phyloP scores from a whole-genome alignment of 371 early-diverging fungal genomes.

The Mortierella sp. region DNA sequence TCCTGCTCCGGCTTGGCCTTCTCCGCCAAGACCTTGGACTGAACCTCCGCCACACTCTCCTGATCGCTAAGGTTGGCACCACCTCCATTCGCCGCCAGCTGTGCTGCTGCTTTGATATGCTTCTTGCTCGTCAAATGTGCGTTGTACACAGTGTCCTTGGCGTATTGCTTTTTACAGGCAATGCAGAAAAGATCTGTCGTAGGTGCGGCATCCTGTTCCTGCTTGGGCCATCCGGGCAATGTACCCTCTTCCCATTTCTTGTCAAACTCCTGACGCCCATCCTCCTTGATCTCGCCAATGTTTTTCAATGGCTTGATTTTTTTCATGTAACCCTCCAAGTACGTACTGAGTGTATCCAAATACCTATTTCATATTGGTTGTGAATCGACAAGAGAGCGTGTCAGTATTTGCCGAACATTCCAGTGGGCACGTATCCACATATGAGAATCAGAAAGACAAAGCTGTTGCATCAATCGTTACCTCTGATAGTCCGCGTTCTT shows the following conservation, averaged over 20 bases:
- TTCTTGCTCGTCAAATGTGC: conserved; percentile 92
- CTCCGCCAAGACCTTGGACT: conserved; percentile 55
- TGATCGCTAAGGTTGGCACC: conserved; percentile 52
- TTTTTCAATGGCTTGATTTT: conserved; percentile 88
- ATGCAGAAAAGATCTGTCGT: conserved; percentile 77
- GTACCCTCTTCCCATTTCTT: conserved; percentile 71
- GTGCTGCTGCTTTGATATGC: conserved; percentile 87
- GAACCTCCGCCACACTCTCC: conserved; percentile 60
- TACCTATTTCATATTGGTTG: conserved; percentile 65
- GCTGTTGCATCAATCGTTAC: conserved; percentile 51
- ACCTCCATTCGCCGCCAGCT: conserved; percentile 49
- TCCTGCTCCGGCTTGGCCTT: conserved; percentile 69
- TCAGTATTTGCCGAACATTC: neutral
- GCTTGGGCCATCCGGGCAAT: conserved; percentile 77
- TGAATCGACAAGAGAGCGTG: neutral
- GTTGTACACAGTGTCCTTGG: conserved; percentile 88
- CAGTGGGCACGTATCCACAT: neutral
- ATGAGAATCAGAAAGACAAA: neutral
- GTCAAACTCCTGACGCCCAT: conserved; percentile 71
- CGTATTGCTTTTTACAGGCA: conserved; percentile 89
- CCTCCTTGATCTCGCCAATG: conserved; percentile 65
- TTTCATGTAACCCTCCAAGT: conserved; percentile 83
- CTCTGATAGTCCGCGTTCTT: conserved; percentile 76
- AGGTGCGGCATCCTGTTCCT: conserved; percentile 58
- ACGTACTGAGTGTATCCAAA: conserved; percentile 71